Percentiles rank a stretch among this genome's conserved stretches.
Conservation (phyloP, 371 early-diverging fungal genomes). For the Fennellomyces sp. region DNA sequence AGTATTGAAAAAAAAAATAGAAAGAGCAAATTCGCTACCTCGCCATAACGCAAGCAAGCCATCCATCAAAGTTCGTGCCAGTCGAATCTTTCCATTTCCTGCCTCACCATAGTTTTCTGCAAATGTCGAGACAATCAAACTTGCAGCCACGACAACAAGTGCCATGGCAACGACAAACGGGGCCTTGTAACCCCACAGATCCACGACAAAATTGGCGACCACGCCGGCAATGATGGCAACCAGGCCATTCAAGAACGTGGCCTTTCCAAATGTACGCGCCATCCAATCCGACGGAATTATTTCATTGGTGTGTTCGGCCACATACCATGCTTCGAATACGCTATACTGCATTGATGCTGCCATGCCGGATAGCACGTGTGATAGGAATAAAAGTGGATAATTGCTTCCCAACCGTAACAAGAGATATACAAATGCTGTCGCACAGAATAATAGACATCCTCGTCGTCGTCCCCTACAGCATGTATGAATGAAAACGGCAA, state of each 20-base stretch:
- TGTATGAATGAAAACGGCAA: no score
- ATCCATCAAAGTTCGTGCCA: slow-evolving; percentile 13
- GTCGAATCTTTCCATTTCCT: slow-evolving; percentile 23
- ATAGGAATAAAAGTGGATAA: slow-evolving; percentile 59
- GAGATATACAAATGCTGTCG: slow-evolving; percentile 58
- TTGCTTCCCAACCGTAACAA: slow-evolving; percentile 55
- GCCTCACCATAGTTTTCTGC: slow-evolving; percentile 74
- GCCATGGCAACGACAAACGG: slow-evolving; percentile 66
- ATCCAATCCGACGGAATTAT: slow-evolving; percentile 63
- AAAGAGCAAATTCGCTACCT: slow-evolving; percentile 34
- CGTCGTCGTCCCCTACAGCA: slow-evolving; percentile 67
- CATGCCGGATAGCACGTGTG: slow-evolving; percentile 72
- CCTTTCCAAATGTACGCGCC: slow-evolving; percentile 69
- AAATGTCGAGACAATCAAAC: slow-evolving; percentile 61
- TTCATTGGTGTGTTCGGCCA: slow-evolving; percentile 65
- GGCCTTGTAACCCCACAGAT: slow-evolving; percentile 55
- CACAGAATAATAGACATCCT: slow-evolving; percentile 67
- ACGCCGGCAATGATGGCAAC: slow-evolving; percentile 77
- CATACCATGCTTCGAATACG: slow-evolving; percentile 86
- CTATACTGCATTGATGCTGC: slow-evolving; percentile 72
- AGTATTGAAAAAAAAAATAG: background rate
- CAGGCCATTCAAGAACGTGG: slow-evolving; percentile 72
- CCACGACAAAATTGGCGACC: slow-evolving; percentile 63
- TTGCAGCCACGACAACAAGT: slow-evolving; percentile 49
- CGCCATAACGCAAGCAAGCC: slow-evolving; percentile 30